A percentile compares a stretch with the other conserved stretches of the same genome.
Evolutionary conservation across 2,329 filamentous ascomycete genomes (phyloP).

Genomic region (Fusarium sp.): DNA sequence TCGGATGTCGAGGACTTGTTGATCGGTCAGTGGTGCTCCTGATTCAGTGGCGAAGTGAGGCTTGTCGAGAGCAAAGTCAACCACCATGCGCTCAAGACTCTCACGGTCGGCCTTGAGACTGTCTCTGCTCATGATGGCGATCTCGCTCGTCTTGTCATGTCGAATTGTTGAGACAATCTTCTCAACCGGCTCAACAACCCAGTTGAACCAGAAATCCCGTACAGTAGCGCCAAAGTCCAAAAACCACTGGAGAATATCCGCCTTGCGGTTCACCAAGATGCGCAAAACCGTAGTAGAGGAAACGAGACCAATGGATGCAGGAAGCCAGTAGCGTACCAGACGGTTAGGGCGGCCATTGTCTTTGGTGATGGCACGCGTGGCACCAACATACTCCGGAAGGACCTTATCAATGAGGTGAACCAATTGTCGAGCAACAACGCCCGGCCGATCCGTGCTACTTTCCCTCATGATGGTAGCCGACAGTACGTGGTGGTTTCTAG

Average conservation of each 20-base stretch:
- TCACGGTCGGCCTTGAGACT: constrained; percentile 91
- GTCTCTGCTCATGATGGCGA: constrained; percentile 95
- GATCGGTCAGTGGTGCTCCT: constrained; percentile 67
- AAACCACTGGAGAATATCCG: constrained; percentile 84
- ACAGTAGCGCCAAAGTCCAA: constrained; percentile 81
- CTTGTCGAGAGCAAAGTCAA: constrained; percentile 92
- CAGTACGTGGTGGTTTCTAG: constrained; percentile 71
- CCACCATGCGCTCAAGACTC: constrained; percentile 96
- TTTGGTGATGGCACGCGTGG: constrained; percentile 66
- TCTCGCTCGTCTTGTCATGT: constrained; percentile 91
- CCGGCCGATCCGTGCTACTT: constrained; percentile 60
- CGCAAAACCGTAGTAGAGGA: constrained; percentile 90
- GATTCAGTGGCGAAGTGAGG: constrained; percentile 68
- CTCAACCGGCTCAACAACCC: constrained; percentile 87
- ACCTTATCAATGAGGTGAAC: constrained; percentile 75
- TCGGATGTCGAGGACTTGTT: constrained; percentile 79
- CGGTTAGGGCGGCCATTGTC: constrained; percentile 81
- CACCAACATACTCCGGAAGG: constrained; percentile 74
- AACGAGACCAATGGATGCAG: constrained; percentile 75
- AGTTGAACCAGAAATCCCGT: constrained; percentile 94
- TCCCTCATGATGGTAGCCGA: constrained; percentile 62
- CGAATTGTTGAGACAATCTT: constrained; percentile 92
- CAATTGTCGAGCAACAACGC: constrained; percentile 74
- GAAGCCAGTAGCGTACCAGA: constrained; percentile 90
- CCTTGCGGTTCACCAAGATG: constrained; percentile 78